These are phyloP conservation scores for Mycena filopes DNA, from an alignment of 768 basidiomycete species.

Conservation along the genomic window DNA sequence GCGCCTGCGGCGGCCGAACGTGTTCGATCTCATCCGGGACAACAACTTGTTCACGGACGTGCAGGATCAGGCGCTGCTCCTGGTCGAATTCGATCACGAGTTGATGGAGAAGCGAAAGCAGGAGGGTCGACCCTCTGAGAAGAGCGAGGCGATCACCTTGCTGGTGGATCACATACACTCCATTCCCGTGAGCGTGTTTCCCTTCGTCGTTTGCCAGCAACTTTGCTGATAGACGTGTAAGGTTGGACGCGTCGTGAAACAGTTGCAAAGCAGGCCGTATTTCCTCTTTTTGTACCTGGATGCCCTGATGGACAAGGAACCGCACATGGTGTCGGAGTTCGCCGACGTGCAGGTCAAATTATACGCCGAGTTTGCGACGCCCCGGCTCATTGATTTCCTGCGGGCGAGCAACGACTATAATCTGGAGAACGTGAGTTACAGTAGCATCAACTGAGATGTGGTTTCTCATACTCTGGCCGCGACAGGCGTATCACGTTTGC, in stretches of 20 bases:
- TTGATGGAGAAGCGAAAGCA: constrained; percentile 69
- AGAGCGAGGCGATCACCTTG: constrained; percentile 85
- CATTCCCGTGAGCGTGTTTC: constrained; percentile 78
- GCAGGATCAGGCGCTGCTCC: constrained; percentile 89
- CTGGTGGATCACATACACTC: constrained; percentile 96
- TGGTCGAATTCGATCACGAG: constrained; percentile 96
- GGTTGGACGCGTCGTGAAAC: constrained; percentile 90
- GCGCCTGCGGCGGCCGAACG: constrained; percentile 85
- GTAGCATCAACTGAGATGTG: background rate
- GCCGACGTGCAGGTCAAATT: constrained; percentile 91
- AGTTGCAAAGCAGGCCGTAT: constrained; percentile 77
- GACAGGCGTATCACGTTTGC: constrained; percentile 87
- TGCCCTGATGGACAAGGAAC: constrained; percentile 87
- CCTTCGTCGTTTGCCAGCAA: background rate
- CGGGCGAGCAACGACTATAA: constrained; percentile 92
- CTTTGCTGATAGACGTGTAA: constrained; percentile 42
- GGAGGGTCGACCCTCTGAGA: constrained; percentile 52
- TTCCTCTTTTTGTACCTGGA: constrained; percentile 96
- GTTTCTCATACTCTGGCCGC: constrained; percentile 10
- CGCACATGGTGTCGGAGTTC: constrained; percentile 81
- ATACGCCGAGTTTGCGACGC: constrained; percentile 88
- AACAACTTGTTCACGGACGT: constrained; percentile 95
- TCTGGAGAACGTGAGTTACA: constrained; percentile 73
- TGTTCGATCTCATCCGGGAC: constrained; percentile 94
- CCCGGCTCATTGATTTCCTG: constrained; percentile 88